phyloP scores from a whole-genome alignment of 371 early-diverging fungal species.

The Mucor circinelloides region DNA sequence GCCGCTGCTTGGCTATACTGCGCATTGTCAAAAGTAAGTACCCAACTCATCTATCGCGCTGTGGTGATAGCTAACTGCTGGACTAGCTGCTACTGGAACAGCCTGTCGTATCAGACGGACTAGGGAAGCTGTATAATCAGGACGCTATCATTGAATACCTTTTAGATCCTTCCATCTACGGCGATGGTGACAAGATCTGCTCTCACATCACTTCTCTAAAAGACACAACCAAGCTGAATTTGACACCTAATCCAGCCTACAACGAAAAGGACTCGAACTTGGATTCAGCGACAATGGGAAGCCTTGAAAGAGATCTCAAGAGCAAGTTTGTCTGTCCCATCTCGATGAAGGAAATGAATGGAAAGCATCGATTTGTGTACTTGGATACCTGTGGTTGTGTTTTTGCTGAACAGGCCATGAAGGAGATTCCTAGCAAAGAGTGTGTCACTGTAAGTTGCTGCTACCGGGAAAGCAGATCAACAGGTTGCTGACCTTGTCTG shows the following conservation, averaged over 20 bases:
- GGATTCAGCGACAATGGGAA: slow-evolving; percentile 50
- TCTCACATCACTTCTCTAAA: slow-evolving; percentile 73
- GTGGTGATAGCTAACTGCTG: background rate
- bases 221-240: slow-evolving; percentile 78
- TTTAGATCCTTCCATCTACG: slow-evolving; percentile 74
- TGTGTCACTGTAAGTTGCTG: slow-evolving; percentile 56
- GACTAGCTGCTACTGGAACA: slow-evolving; percentile 63
- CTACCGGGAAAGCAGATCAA: background rate
- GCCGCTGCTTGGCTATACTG: slow-evolving; percentile 80
- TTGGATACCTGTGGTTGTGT: slow-evolving; percentile 87
- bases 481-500: background rate
- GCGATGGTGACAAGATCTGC: slow-evolving; percentile 83
- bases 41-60: background rate
- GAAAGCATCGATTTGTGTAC: slow-evolving; percentile 81
- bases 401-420: slow-evolving; percentile 83
- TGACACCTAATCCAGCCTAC: slow-evolving; percentile 75
- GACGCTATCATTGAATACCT: slow-evolving; percentile 86
- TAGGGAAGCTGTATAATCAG: slow-evolving; percentile 94
- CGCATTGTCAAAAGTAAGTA: slow-evolving; percentile 81
- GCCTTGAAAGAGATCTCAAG: slow-evolving; percentile 54
- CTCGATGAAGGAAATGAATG: slow-evolving; percentile 94
- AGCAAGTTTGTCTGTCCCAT: slow-evolving; percentile 87
- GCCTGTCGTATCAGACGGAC: slow-evolving; percentile 81
- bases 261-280: slow-evolving; percentile 36
- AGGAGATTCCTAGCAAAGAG: slow-evolving; percentile 66